Base-by-base conservation (phyloP, 495 filamentous ascomycete genomes). In the Penicillium alfredii region DNA sequence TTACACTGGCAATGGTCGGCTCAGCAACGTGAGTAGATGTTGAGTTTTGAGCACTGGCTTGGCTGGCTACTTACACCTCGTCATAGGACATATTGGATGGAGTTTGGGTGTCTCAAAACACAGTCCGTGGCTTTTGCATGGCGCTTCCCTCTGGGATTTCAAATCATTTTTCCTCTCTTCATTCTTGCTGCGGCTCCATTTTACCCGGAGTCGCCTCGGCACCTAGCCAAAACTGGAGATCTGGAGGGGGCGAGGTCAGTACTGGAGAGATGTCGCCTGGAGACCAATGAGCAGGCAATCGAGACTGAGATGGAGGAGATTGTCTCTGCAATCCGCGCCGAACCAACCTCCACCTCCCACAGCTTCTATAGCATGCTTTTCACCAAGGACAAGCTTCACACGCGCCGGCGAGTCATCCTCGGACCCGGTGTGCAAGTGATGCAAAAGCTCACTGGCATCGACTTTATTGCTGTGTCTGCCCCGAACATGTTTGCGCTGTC, bases 151-250 rank as follows among this genome's bases (percentile, higher is more conserved):
- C 52, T 63, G 12, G 58, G 55, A 1, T 59, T 66, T 10, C 51
- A 56, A 28, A 49, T 64, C 2, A 38, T 65, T 22, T 53, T 53
- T 32, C 35, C 47, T 10, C 19, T 51, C 3, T 38, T 51, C 14
- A 42, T 51, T n/a, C 17, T 51, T 4, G 22, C 28, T 4, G 47
- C 37, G 6, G 40, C 47, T 2, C 47, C 43, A 0, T 73, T 68
- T 38, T 73, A 76, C 49, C 73, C 73, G 1, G 72, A 76, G 38
- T 73, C 71, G 4, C 72, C 73, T 9, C 63, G 71, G 13, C 75
- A 71, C 57, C 61, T 76, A 10, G 63, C 61, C 39, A 72, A 73
- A 42, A 67, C 55, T 4, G 72, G 70, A 0, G 59, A 66, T 5
- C 56, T 63, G 16, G 61, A 71, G 7, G 71, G 73, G 31, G 70